Conservation (phyloP, 805 yeast genomes). For the Wickerhamomyces hampshirensis region DNA sequence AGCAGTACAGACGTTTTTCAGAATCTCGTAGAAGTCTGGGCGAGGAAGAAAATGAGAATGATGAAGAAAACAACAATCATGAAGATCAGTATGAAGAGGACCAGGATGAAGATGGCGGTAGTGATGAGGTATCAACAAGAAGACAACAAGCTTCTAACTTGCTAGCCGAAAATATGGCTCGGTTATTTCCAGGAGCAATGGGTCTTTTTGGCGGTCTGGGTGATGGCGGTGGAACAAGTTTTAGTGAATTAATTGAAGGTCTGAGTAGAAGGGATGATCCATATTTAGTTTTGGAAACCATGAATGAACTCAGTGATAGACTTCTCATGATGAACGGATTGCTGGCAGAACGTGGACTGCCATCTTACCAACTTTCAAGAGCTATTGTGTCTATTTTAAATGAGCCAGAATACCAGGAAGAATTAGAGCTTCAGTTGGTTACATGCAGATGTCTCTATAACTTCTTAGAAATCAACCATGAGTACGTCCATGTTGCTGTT, state of each 20-base stretch:
- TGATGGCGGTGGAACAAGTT: conserved; percentile 17
- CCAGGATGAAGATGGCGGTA: conserved; percentile 22
- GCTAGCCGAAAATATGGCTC: conserved; percentile 26
- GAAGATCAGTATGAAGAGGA: conserved; percentile 23
- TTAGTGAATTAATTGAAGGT: conserved; percentile 20
- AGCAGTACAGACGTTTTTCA: conserved; percentile 33
- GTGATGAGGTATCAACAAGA: conserved; percentile 5
- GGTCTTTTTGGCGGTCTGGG: conserved; percentile 27
- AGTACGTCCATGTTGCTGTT: conserved; percentile 58
- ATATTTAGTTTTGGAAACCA: conserved; percentile 54
- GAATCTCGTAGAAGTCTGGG: conserved; percentile 17
- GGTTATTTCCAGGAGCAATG: conserved; percentile 35
- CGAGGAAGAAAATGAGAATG: conserved; percentile 14
- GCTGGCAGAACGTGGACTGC: conserved; percentile 58
- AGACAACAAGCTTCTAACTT: conserved; percentile 4
- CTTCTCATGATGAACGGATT: conserved; percentile 65
- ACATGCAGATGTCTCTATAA: conserved; percentile 84
- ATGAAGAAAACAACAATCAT: conserved; percentile 20
- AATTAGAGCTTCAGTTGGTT: conserved; percentile 75
- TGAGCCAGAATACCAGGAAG: conserved; percentile 53
- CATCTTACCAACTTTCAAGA: conserved; percentile 50
- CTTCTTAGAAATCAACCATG: conserved; percentile 67
- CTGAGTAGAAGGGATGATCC: conserved; percentile 41
- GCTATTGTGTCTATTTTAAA: conserved; percentile 54
- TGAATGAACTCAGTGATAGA: conserved; percentile 60